Percentiles rank a stretch among this genome's conserved stretches.
Evolutionary conservation across 1,284 basidiomycete species (phyloP).

Genomic region (Apiotrichum laibachii): DNA sequence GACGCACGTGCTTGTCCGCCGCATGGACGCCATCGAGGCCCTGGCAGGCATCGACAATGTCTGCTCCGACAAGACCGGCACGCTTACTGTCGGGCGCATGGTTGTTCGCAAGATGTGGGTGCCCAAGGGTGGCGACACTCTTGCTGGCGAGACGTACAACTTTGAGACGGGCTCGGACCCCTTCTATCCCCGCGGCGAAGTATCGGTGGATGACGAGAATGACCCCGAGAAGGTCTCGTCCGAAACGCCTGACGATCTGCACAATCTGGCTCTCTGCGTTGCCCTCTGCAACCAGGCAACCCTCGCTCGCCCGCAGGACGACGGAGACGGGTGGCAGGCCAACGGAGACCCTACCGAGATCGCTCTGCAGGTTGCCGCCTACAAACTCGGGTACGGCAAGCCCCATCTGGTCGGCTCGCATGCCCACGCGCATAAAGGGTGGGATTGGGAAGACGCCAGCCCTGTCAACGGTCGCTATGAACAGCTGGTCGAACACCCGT

Average conservation of each 20-base stretch:
- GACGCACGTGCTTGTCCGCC: slow-evolving; percentile 55
- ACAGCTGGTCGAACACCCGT: slow-evolving; percentile 56
- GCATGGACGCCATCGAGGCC: slow-evolving; percentile 58
- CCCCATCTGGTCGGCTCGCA: slow-evolving; percentile 34
- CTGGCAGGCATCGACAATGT: slow-evolving; percentile 61
- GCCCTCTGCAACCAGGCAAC: slow-evolving; percentile 56
- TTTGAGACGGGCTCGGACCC: slow-evolving; percentile 52
- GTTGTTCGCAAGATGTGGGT: slow-evolving; percentile 62
- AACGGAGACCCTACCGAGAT: slow-evolving; percentile 69
- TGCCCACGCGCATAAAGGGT: too few relatives aligned
- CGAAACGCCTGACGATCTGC: slow-evolving; percentile 46
- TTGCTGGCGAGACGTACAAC: slow-evolving; percentile 46
- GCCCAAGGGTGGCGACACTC: slow-evolving; percentile 43
- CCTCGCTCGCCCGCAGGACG: slow-evolving; percentile 43
- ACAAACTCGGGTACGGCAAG: slow-evolving; percentile 55
- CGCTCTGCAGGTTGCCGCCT: slow-evolving; percentile 64
- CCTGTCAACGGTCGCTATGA: slow-evolving; percentile 42
- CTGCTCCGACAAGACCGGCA: slow-evolving; percentile 66
- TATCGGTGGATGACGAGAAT: slow-evolving; percentile 37
- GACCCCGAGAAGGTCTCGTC: slow-evolving; percentile 28
- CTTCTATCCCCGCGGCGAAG: slow-evolving; percentile 52
- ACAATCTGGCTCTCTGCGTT: slow-evolving; percentile 52
- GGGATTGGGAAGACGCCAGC: too few relatives aligned
- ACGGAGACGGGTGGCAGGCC: slow-evolving; percentile 61
- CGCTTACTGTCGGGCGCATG: slow-evolving; percentile 59